phyloP scores from a whole-genome alignment of 805 yeast species.

The Zygosaccharomyces gambellarensis region DNA sequence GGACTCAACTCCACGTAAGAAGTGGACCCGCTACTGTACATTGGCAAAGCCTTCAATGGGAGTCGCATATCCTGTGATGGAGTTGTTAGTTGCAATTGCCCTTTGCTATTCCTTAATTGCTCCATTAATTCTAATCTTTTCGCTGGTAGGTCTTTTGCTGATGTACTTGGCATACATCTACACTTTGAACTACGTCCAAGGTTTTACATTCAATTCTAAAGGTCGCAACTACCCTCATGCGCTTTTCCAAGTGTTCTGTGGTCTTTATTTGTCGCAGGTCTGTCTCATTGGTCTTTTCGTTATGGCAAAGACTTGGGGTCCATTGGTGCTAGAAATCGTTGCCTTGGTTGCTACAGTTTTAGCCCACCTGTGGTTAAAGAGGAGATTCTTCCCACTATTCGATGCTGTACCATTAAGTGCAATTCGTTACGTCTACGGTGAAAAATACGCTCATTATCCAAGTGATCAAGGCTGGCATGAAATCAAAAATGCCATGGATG shows the following conservation, averaged over 20 bases:
- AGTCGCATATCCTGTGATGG: conserved; percentile 70
- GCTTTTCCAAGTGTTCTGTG: conserved; percentile 66
- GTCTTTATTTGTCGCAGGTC: conserved; percentile 64
- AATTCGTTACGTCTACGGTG: conserved; percentile 36
- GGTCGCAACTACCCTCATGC: conserved; percentile 74
- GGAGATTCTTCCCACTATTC: conserved; percentile 55
- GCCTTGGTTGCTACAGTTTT: conserved; percentile 52
- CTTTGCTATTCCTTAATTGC: conserved; percentile 75
- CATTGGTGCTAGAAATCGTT: conserved; percentile 65
- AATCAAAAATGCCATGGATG: conserved; percentile 47
- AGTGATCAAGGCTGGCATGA: conserved; percentile 62
- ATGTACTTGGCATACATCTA: conserved; percentile 60
- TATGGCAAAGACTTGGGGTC: conserved; percentile 75
- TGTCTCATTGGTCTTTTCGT: conserved; percentile 68
- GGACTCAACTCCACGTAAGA: conserved; percentile 86
- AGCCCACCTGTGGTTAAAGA: conserved; percentile 54
- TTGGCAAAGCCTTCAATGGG: conserved; percentile 76
- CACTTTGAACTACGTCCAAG: conserved; percentile 57
- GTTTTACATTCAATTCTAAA: conserved; percentile 56
- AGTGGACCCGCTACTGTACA: conserved; percentile 71
- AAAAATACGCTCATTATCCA: conserved; percentile 48
- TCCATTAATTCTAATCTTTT: conserved; percentile 65
- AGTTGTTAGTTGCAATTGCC: conserved; percentile 67
- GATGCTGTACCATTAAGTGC: conserved; percentile 69
- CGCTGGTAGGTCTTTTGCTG: conserved; percentile 52